Evolutionary conservation across 1,284 basidiomycete genomes (phyloP).

Genomic region (Papiliotrema flavescens): DNA sequence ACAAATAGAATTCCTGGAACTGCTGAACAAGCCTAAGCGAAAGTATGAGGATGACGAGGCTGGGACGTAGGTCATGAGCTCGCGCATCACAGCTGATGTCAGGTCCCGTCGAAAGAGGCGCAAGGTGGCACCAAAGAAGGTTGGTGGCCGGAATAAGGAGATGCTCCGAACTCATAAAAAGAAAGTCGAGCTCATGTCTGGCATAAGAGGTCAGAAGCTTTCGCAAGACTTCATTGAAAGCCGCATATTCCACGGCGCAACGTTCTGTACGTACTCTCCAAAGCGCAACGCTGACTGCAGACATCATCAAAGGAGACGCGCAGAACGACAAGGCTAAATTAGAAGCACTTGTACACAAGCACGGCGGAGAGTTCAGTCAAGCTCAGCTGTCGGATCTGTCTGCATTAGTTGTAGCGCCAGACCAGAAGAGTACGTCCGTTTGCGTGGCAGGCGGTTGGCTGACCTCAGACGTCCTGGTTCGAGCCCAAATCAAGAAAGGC

Average conservation of each 20-base stretch:
- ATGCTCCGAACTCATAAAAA: neutral
- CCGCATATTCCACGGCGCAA: slow-evolving; percentile 66
- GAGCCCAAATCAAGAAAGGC: slow-evolving; percentile 53
- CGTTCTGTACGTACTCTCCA: slow-evolving; percentile 62
- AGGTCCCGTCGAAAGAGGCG: slow-evolving; percentile 21
- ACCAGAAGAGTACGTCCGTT: slow-evolving; percentile 35
- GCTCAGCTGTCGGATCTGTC: slow-evolving; percentile 42
- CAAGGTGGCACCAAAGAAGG: slow-evolving; percentile 20
- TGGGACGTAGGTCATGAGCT: slow-evolving; percentile 28
- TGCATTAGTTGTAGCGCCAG: slow-evolving; percentile 55
- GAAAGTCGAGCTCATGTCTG: slow-evolving; percentile 61
- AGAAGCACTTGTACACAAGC: slow-evolving; percentile 57
- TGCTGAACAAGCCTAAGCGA: slow-evolving; percentile 35
- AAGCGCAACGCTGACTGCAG: slow-evolving; percentile 10
- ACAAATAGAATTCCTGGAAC: slow-evolving; percentile 28
- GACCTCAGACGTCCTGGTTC: slow-evolving; percentile 35
- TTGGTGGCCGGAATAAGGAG: slow-evolving; percentile 4
- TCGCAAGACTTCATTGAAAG: slow-evolving; percentile 60
- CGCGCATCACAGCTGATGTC: neutral
- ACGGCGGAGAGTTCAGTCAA: slow-evolving; percentile 73
- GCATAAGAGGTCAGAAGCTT: slow-evolving; percentile 61
- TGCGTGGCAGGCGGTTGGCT: neutral
- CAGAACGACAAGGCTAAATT: slow-evolving; percentile 36
- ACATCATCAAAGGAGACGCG: slow-evolving; percentile 63
- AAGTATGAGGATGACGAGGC: slow-evolving; percentile 38